Evolutionary conservation across 495 filamentous ascomycete species (phyloP).

Genomic region (Aspergillus heteromorphus): DNA sequence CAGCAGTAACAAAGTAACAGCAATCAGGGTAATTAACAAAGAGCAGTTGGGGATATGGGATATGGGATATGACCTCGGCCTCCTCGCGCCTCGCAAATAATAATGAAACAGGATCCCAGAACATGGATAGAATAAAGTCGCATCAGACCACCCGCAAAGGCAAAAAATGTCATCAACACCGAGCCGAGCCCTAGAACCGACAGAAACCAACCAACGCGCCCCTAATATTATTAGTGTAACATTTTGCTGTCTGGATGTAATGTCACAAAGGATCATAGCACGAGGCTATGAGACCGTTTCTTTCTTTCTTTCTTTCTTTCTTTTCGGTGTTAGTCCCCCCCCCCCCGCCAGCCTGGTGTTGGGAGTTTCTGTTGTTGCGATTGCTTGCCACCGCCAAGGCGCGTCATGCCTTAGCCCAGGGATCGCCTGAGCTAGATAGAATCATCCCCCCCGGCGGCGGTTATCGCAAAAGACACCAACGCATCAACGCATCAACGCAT

Average conservation of each 20-base stretch:
- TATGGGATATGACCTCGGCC: conserved; percentile 1
- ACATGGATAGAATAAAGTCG: conserved; percentile 4
- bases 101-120: conserved; percentile 8
- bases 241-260: background rate
- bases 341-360: background rate
- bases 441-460: background rate
- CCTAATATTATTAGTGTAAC: conserved; percentile 1
- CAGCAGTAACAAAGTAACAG: background rate
- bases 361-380: background rate
- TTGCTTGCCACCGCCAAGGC: background rate
- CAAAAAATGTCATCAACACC: background rate
- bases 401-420: background rate
- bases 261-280: background rate
- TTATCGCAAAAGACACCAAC: too few relatives aligned
- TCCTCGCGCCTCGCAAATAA: background rate
- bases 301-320: background rate
- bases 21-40: background rate
- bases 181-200: background rate
- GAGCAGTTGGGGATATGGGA: background rate
- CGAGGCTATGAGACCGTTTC: background rate
- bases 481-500: too few relatives aligned
- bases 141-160: background rate
- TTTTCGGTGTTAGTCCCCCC: background rate
- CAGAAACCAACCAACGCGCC: background rate
- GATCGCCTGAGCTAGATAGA: background rate